Conservation (phyloP, 371 early-diverging fungal genomes). For the Mortierella sp. region DNA sequence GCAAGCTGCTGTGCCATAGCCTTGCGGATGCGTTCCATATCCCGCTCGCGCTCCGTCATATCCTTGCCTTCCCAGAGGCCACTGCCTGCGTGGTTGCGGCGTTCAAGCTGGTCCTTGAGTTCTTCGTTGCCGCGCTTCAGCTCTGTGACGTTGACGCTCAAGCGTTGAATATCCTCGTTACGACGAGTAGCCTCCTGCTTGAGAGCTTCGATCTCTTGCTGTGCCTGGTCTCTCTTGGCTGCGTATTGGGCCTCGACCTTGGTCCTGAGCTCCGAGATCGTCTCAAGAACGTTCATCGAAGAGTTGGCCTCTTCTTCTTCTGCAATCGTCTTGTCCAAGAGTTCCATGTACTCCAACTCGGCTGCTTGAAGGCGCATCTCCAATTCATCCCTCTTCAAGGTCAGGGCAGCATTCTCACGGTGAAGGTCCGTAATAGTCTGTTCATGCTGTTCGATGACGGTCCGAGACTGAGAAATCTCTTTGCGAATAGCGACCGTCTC, state of each 20-base stretch:
- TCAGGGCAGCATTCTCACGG: conserved; percentile 70
- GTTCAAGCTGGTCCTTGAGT: conserved; percentile 61
- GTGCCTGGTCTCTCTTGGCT: conserved; percentile 80
- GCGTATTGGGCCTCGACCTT: conserved; percentile 88
- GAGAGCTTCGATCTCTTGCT: conserved; percentile 83
- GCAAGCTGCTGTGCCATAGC: conserved; percentile 91
- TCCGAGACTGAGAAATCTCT: conserved; percentile 81
- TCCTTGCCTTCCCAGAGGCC: conserved; percentile 56
- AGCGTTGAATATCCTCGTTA: conserved; percentile 77
- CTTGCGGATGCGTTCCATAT: conserved; percentile 88
- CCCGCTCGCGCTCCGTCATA: conserved; percentile 77
- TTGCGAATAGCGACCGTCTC: conserved; percentile 81
- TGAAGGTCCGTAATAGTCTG: conserved; percentile 73
- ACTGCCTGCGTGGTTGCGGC: conserved; percentile 52
- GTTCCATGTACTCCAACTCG: conserved; percentile 91
- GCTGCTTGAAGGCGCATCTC: conserved; percentile 78
- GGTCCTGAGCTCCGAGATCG: conserved; percentile 80
- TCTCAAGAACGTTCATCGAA: conserved; percentile 73
- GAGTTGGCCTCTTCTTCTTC: conserved; percentile 83
- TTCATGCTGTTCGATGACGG: conserved; percentile 74
- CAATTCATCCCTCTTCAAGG: conserved; percentile 75
- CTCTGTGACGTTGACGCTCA: conserved; percentile 67
- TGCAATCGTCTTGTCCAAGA: conserved; percentile 93
- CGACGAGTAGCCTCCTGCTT: conserved; percentile 73
- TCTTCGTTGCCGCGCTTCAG: conserved; percentile 74